Evolutionary conservation across 257 asterid species (phyloP), one percentile per base, ranked within the genome.

Genomic region (Verbascum thapsus): DNA sequence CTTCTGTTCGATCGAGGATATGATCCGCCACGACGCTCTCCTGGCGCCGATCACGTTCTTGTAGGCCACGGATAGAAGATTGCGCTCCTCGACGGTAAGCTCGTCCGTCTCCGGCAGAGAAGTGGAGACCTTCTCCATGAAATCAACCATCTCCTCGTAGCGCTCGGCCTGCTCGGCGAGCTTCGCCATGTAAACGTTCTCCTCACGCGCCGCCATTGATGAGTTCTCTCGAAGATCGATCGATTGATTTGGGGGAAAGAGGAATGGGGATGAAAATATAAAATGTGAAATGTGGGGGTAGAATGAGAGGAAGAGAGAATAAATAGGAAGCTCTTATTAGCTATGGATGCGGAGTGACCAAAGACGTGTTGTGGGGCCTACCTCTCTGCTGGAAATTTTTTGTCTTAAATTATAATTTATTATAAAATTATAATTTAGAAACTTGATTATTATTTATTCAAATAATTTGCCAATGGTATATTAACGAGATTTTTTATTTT

Each of bases 1-100:
- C 74, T 87, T 87, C 67, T 86, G 91, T 69, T n/a, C n/a, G n/a
- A n/a, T n/a, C n/a, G n/a, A n/a, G n/a, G 95, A 86, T 6, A 86
- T 86, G 35, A 86, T 86, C 37, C 91, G 64, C 91, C 95, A 86
- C 6, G 88, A 83, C 7, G 95, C 95, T 17, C 95, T 2, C 32
- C 77, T 53, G 0, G 81, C 77, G 7, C 77, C 77, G 43, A 76
- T 76, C 48, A 76, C 81, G 60, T 71, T 76, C 69, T 75, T 75
- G 56, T 75, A 75, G 55, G 80, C 80, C 20, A 75, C 80, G 1
- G 80, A 70, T 2, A 75, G 81, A 16, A 76, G 61, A 57, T n/a
- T 75, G 39, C 81, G 68, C 59, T 75, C 81, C 77, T 74, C 80
- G 2, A 70, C 80, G 0, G 76, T 53, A 52, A 74, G 55, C 65